Evolutionary conservation across 805 yeast genomes (phyloP), one percentile per base, ranked within the genome.

Genomic region (Geotrichum ghanense): DNA sequence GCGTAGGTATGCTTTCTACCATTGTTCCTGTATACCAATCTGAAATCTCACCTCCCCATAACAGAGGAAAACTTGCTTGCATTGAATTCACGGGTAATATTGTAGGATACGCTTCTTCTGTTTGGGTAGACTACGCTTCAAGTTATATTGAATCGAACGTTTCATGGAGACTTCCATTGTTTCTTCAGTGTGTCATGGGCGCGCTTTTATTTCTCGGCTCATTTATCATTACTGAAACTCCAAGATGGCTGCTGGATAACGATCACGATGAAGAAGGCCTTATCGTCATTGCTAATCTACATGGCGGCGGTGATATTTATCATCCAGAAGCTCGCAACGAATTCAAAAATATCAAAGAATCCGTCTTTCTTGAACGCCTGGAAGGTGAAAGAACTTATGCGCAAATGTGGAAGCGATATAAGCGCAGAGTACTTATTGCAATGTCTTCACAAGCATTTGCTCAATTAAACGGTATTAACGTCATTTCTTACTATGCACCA

Each of bases 371-470:
- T 25, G 82, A 83, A 48, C 71, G 95, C 49, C 65, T 83, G 41
- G 95, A 87, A 60, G 95, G 95, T 21, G 88, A 83, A 56, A 66
- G 75, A 40, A 76, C 84, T 3, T 86, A 86, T 62, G 56, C 71
- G 3, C 83, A 84, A 57, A 82, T 88, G 76, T 82, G 88, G 69
- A 69, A 75, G 43, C 70, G 82, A 50, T 89, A 89, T 63, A 78
- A 79, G 51, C 77, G 78, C 60, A 71, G 97, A 44, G 79, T 89
- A 20, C 71, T 87, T 27, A 83, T 89, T 51, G 96, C 95, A 1
- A 86, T 92, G 78, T 78, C 87, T 27, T 82, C 95, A 2, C 95
- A 85, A 61, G 78, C 86, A 69, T 87, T 89, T 70, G 96, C 97
- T 2, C 96, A 89, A 64, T 70, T 89, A 61, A 84, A 88, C 62